phyloP scores from a whole-genome alignment of 768 basidiomycete genomes.

The Russula vinacea region DNA sequence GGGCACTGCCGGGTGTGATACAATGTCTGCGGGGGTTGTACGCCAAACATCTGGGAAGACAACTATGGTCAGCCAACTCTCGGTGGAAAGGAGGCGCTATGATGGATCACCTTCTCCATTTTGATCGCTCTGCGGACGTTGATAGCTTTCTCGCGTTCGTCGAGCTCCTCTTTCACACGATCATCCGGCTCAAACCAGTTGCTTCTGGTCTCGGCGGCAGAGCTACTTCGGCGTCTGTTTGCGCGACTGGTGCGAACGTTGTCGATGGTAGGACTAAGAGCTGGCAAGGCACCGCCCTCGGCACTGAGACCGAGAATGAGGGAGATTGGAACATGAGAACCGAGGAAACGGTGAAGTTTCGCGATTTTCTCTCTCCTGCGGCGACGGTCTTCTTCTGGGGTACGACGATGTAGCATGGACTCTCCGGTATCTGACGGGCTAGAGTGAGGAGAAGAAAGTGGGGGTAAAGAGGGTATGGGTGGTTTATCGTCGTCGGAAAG shows the following conservation, averaged over 20 bases:
- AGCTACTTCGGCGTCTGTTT: conserved; percentile 52
- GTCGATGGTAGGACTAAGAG: conserved; percentile 31
- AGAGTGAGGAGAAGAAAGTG: conserved; percentile 33
- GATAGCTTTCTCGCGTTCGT: conserved; percentile 70
- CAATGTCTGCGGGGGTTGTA: conserved; percentile 74
- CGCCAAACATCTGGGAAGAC: conserved; percentile 66
- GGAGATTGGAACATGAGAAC: conserved; percentile 71
- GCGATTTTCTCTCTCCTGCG: conserved; percentile 74
- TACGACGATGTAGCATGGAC: conserved; percentile 39
- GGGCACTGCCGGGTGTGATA: conserved; percentile 62
- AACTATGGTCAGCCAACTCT: neutral
- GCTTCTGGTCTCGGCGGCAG: conserved; percentile 46
- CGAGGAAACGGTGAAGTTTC: conserved; percentile 80
- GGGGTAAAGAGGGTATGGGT: conserved; percentile 27
- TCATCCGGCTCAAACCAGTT: conserved; percentile 56
- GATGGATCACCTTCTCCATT: conserved; percentile 74
- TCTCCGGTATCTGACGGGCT: conserved; percentile 48
- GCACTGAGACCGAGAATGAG: conserved; percentile 55
- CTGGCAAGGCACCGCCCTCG: conserved; percentile 36
- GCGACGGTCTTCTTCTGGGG: conserved; percentile 58
- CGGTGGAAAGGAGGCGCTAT: neutral
- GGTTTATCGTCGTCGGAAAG: conserved; percentile 60
- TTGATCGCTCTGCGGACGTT: conserved; percentile 78
- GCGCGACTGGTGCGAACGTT: conserved; percentile 35
- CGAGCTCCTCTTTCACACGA: conserved; percentile 65